phyloP scores from a whole-genome alignment of 2,329 filamentous ascomycete genomes.

The Colletotrichum lupini region DNA sequence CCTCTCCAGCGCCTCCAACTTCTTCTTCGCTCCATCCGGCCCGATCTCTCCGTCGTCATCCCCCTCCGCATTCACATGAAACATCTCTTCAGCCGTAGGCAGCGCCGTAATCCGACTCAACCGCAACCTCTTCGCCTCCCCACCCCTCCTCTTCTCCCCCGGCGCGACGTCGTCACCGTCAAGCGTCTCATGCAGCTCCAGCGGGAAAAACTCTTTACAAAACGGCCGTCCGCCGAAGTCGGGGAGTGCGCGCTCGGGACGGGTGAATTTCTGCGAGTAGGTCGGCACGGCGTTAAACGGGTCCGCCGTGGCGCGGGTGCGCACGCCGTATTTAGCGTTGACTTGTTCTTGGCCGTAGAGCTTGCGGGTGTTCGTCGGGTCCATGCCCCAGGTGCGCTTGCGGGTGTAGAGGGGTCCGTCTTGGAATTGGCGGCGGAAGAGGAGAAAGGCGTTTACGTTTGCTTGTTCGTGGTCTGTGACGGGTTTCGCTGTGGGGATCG shows the following conservation, averaged over 20 bases:
- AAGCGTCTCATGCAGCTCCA: slow-evolving; percentile 65
- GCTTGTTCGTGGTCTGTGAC: slow-evolving; percentile 57
- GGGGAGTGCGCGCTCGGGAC: slow-evolving; percentile 63
- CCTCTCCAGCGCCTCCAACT: slow-evolving; percentile 57
- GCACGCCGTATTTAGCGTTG: slow-evolving; percentile 65
- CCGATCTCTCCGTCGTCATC: slow-evolving; percentile 41
- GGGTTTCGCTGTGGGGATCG: slow-evolving; percentile 57
- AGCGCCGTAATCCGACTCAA: slow-evolving; percentile 59
- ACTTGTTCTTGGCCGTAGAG: slow-evolving; percentile 68
- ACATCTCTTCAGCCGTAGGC: slow-evolving; percentile 63
- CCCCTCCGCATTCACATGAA: slow-evolving; percentile 49
- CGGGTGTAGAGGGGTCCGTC: slow-evolving; percentile 67
- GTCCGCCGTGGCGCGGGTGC: slow-evolving; percentile 66
- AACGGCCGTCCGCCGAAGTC: slow-evolving; percentile 63
- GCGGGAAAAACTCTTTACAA: slow-evolving; percentile 64
- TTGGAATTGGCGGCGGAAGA: slow-evolving; percentile 68
- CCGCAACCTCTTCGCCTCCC: slow-evolving; percentile 58
- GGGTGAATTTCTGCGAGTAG: slow-evolving; percentile 66
- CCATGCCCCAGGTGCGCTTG: slow-evolving; percentile 46
- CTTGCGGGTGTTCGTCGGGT: slow-evolving; percentile 52
- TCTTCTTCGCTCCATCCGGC: slow-evolving; percentile 47
- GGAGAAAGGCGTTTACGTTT: slow-evolving; percentile 62
- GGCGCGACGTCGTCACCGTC: slow-evolving; percentile 55
- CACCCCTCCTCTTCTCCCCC: slow-evolving; percentile 37
- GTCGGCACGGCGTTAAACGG: slow-evolving; percentile 69